phyloP scores from a whole-genome alignment of 768 basidiomycete genomes.

The Boletales sp. region DNA sequence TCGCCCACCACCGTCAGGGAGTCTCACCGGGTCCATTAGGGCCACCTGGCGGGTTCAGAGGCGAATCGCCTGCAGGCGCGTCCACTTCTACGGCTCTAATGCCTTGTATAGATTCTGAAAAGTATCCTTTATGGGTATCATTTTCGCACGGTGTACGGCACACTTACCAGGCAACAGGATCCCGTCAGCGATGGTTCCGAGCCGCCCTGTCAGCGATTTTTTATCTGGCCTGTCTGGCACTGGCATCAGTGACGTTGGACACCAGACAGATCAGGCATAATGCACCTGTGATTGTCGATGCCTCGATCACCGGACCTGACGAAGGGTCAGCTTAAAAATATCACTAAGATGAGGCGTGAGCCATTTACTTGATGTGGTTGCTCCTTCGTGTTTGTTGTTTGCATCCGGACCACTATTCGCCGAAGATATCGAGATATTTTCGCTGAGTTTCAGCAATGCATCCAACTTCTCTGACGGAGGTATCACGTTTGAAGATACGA shows the following conservation, averaged over 20 bases:
- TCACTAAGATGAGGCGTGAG: background rate
- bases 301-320: constrained; percentile 24
- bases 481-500: constrained; percentile 13
- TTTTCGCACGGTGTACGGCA: constrained; percentile 1
- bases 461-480: constrained; percentile 21
- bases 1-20: constrained; percentile 50
- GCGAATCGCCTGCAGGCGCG: constrained; percentile 5
- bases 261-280: background rate
- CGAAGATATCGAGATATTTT: constrained; percentile 17
- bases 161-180: constrained; percentile 12
- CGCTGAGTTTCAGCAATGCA: constrained; percentile 22
- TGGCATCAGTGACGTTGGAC: constrained; percentile 9
- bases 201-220: background rate
- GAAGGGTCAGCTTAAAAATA: constrained; percentile 7
- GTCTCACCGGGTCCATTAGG: constrained; percentile 14
- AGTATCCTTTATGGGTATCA: constrained; percentile 2
- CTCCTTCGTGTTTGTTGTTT: constrained; percentile 18
- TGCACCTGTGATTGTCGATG: constrained; percentile 17
- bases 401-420: background rate
- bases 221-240: constrained; percentile 11
- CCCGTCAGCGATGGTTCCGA: background rate
- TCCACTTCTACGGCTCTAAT: constrained; percentile 1
- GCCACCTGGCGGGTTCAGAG: constrained; percentile 7
- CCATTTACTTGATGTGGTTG: constrained; percentile 24
- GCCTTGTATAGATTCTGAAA: constrained; percentile 15